A percentile compares a stretch with the other conserved stretches of the same genome.
These are phyloP conservation scores for Ammopiptanthus mongolicus DNA, from an alignment of 306 rosid species.

Conservation along the genomic window DNA sequence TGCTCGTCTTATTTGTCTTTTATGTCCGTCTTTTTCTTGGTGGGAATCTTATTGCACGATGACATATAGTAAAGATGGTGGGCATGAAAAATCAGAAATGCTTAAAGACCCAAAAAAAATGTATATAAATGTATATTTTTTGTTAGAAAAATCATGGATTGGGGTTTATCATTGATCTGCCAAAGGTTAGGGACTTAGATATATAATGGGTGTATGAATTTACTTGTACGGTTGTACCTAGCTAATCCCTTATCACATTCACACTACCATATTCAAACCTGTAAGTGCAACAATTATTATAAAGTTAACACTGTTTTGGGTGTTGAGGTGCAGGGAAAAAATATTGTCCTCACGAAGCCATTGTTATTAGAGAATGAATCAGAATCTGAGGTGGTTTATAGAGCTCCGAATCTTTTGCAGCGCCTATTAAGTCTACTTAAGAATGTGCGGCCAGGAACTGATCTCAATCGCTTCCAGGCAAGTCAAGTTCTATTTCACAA, in stretches of 20 bases:
- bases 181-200: background rate
- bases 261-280: background rate
- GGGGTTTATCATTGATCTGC: no score
- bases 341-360: constrained; percentile 48
- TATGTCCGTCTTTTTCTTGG: background rate
- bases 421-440: constrained; percentile 50
- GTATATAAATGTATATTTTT: no score
- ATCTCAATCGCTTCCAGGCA: constrained; percentile 58
- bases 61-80: background rate
- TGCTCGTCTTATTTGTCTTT: no score
- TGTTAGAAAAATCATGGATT: no score
- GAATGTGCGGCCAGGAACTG: constrained; percentile 68
- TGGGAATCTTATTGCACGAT: background rate
- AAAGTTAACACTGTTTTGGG: background rate
- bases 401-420: constrained; percentile 52
- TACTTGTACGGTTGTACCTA: no score
- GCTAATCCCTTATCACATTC: background rate
- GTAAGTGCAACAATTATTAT: background rate
- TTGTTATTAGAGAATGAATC: constrained; percentile 24
- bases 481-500: constrained; percentile 20
- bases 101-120: no score
- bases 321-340: constrained; percentile 1
- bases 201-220: background rate
- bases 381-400: constrained; percentile 31
- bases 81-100: background rate